Base-by-base conservation (phyloP, 768 basidiomycete species). In the Leccinum broughii region DNA sequence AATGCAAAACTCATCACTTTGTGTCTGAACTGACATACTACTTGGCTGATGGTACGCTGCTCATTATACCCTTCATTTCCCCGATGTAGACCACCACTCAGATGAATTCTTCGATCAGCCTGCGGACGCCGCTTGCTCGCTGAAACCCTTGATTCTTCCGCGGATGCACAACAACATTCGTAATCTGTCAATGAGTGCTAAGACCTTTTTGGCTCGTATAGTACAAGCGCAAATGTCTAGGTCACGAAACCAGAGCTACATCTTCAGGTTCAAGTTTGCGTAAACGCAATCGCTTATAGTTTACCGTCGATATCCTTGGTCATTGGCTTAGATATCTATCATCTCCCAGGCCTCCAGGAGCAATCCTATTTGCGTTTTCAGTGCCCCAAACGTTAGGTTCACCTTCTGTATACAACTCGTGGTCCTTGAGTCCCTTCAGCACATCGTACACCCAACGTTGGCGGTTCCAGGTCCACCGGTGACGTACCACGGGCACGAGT, bases 331-430 rank as follows among this genome's bases (percentile, higher is more conserved):
- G 22, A 72, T 68, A 26, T 71, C 68, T 0, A 60, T 62, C 49
- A 50, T 28, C 24, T 74, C 71, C 71, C 66, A 74, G 6, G 71
- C 71, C 53, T 74, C 73, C 34, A 13, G 34, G 11, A 35, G 13
- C 53, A 74, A 57, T 1, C 72, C 49, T 14, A 26, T 54, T 56
- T 44, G n/a, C 46, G 26, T 26, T 26, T 26, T 6, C 26, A 8
- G 28, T 30, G 7, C 28, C 28, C 7, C 28, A 8, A 30, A 30
- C 7, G 28, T 30, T 30, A 2, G 2, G 7, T 30, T 30, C 28
- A 30, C 8, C 53, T 68, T 68, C 68, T 44, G 64, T 54, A 14
- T 67, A 64, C 55, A 72, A 10, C 1, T 50, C 56, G 0, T 53
- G n/a, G 4, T 41, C 34, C 5, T 57, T 58, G 11, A 69, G 20